These are phyloP conservation scores for Camellia oleifera DNA, from an alignment of 179 eudicot species.

Conservation along the genomic window DNA sequence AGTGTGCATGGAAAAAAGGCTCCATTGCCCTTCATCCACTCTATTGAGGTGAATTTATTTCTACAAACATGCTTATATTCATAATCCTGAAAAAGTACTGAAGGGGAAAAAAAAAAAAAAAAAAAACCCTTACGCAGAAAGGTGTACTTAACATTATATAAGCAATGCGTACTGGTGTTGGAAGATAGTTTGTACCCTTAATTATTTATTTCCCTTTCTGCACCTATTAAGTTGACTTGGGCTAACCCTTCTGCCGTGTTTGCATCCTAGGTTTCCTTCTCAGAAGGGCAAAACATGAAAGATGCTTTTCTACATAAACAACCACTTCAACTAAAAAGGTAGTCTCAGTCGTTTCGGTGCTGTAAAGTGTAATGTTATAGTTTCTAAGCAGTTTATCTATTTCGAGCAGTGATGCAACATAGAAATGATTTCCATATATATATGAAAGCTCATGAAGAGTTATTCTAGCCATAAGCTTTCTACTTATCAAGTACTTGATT, in stretches of 20 bases:
- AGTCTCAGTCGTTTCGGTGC: not conserved
- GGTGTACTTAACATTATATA: not conserved
- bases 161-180: not conserved
- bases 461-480: not conserved
- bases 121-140: not conserved
- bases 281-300: constrained; percentile 55
- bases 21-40: constrained; percentile 55
- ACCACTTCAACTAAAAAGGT: constrained; percentile 70
- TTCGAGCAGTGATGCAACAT: not conserved
- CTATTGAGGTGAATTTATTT: constrained; percentile 48
- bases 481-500: not conserved
- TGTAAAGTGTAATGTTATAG: not conserved
- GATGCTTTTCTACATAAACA: constrained; percentile 48
- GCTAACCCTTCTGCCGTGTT: constrained; percentile 7
- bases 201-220: not conserved
- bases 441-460: not conserved
- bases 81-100: not conserved
- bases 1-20: constrained; percentile 60
- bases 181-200: not conserved
- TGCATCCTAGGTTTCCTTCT: constrained; percentile 52
- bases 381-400: not conserved
- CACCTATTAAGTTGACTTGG: not conserved
- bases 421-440: not conserved
- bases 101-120: not conserved
- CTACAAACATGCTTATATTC: not conserved